phyloP scores from a whole-genome alignment of 768 basidiomycete genomes.

The Tylopilus vinaceipallidus region DNA sequence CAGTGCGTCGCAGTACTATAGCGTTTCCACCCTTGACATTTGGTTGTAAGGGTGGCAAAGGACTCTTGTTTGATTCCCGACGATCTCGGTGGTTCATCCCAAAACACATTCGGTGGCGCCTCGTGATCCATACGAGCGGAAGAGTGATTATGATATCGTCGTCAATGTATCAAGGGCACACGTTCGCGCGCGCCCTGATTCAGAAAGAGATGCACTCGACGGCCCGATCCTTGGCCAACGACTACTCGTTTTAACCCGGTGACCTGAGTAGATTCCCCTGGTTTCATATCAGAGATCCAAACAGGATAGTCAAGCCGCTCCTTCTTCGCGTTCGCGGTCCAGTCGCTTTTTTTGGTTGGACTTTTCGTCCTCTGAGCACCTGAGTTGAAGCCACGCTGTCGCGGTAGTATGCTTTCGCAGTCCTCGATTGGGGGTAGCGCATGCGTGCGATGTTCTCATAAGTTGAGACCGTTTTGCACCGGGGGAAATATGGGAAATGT shows the following conservation, averaged over 20 bases:
- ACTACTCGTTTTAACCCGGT: background rate
- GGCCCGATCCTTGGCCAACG: conserved; percentile 3
- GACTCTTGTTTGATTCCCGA: background rate
- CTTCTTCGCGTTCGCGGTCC: conserved; percentile 4
- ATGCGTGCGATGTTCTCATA: conserved; percentile 2
- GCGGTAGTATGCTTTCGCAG: conserved; percentile 3
- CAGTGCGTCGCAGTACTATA: conserved; percentile 3
- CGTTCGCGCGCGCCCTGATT: background rate
- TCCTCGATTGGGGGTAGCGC: conserved; percentile 9
- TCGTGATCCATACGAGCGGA: background rate
- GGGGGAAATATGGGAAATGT: conserved; percentile 3
- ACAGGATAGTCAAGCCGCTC: background rate
- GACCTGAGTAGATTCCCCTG: background rate
- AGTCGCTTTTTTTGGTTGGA: background rate
- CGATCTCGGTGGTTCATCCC: conserved; percentile 3
- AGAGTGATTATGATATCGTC: background rate
- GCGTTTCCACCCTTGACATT: conserved; percentile 8
- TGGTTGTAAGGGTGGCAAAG: conserved; percentile 1
- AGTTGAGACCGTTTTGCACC: conserved; percentile 2
- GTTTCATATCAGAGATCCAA: conserved; percentile 7
- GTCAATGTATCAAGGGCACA: background rate
- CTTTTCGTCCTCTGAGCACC: background rate
- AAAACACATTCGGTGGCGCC: no score
- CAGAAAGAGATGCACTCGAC: background rate
- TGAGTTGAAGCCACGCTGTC: no score